Evolutionary conservation across 176 grass and related monocot genomes (phyloP).

Genomic region (Eleusine coracana): DNA sequence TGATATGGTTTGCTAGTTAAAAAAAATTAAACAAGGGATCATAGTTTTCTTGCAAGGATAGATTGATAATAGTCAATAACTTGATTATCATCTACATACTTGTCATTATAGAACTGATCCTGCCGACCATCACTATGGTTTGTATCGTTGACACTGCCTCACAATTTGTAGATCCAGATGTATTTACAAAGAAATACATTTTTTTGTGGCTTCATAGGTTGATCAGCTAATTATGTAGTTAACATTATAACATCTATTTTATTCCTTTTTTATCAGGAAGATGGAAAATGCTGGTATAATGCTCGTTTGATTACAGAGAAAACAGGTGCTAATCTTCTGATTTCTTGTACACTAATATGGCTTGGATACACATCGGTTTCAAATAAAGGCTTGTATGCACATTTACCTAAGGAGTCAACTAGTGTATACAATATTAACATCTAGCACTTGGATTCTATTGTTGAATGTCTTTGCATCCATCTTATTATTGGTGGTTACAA

Average conservation of each 20-base stretch:
- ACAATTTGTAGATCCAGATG: background rate
- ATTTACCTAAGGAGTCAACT: background rate
- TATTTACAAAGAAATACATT: background rate
- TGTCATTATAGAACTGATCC: background rate
- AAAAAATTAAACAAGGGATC: no score
- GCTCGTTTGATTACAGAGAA: constrained; percentile 30
- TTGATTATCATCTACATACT: background rate
- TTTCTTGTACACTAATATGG: constrained; percentile 28
- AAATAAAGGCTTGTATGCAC: background rate
- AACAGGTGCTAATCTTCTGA: constrained; percentile 35
- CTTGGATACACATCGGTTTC: background rate
- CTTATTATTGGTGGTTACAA: background rate
- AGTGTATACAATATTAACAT: constrained; percentile 11
- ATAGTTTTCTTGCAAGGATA: no score
- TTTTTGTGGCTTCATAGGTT: background rate
- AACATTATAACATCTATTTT: background rate
- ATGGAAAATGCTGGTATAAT: constrained; percentile 39
- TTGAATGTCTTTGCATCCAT: background rate
- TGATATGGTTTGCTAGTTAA: no score
- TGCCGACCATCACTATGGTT: background rate
- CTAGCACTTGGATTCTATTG: background rate
- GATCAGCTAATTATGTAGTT: constrained; percentile 5
- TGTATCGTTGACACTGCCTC: background rate
- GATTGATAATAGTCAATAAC: background rate
- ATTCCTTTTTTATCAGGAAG: constrained; percentile 28